Percentiles rank a stretch among this genome's conserved stretches.
Conservation (phyloP, 108 stramenopile genomes). For the Seminavis robusta region DNA sequence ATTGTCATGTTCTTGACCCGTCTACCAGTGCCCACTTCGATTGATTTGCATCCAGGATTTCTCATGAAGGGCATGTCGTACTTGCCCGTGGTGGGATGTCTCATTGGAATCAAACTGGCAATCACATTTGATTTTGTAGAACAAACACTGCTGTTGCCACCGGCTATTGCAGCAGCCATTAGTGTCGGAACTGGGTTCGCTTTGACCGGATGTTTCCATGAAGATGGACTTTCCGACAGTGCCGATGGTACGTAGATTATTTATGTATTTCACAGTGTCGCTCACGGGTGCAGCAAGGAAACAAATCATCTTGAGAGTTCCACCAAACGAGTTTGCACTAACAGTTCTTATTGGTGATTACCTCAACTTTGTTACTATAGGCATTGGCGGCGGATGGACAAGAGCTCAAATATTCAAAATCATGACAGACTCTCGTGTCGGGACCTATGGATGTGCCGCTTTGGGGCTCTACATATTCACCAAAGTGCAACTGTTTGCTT, state of each 20-base stretch:
- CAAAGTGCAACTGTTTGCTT: constrained; percentile 54
- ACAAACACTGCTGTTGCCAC: constrained; percentile 34
- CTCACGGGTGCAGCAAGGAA: too few species aligned
- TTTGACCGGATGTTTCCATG: constrained; percentile 77
- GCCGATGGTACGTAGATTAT: too few species aligned
- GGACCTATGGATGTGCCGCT: constrained; percentile 75
- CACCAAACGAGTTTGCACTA: too few species aligned
- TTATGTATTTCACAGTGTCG: constrained; percentile 5
- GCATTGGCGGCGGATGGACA: constrained; percentile 77
- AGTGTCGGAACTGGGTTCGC: constrained; percentile 26
- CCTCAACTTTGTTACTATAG: neutral
- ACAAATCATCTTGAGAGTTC: too few species aligned
- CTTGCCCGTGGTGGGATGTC: constrained; percentile 55
- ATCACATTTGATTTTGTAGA: constrained; percentile 33
- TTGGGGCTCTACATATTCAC: constrained; percentile 51
- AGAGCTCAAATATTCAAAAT: constrained; percentile 69
- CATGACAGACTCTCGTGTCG: constrained; percentile 79
- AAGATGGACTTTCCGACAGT: constrained; percentile 76
- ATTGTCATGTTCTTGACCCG: constrained; percentile 65
- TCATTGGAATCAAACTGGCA: constrained; percentile 43
- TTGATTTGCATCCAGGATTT: constrained; percentile 68
- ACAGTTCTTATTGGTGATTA: neutral
- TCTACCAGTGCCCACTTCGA: constrained; percentile 61
- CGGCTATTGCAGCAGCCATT: constrained; percentile 29
- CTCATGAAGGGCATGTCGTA: constrained; percentile 74